Conservation (phyloP, 202 grass and related monocot species). For the Cymbopogon flexuosus region DNA sequence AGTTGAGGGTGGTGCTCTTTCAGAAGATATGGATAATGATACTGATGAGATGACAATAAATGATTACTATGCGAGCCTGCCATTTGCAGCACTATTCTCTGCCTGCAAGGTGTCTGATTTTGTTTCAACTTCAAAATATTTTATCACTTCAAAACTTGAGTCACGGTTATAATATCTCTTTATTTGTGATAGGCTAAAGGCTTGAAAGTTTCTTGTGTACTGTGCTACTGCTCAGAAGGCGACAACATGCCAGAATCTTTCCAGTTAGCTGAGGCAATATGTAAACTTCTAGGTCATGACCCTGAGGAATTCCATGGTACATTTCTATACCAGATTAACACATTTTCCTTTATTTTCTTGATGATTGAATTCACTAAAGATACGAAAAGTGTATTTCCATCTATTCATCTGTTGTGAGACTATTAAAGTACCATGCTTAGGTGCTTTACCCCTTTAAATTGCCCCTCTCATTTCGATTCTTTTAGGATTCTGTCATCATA, state of each 20-base stretch:
- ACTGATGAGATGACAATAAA: slow-evolving; percentile 49
- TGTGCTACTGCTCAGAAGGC: slow-evolving; percentile 97
- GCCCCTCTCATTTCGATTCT: background rate
- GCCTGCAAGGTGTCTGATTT: slow-evolving; percentile 63
- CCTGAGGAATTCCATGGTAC: slow-evolving; percentile 65
- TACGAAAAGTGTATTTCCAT: background rate
- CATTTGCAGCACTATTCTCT: slow-evolving; percentile 62
- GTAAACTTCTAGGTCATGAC: slow-evolving; percentile 55
- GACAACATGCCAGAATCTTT: slow-evolving; percentile 94
- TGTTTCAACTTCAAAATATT: slow-evolving; percentile 16
- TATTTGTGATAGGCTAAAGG: slow-evolving; percentile 55
- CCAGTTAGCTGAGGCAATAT: slow-evolving; percentile 62
- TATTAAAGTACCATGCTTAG: background rate
- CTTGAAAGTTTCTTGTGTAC: slow-evolving; percentile 76
- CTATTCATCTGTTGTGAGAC: background rate
- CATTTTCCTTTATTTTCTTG: background rate
- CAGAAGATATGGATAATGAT: slow-evolving; percentile 45
- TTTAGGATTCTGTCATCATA: slow-evolving; percentile 5
- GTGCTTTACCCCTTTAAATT: slow-evolving; percentile 3
- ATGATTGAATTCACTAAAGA: too few species aligned
- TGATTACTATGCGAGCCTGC: slow-evolving; percentile 66
- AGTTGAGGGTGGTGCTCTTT: slow-evolving; percentile 42
- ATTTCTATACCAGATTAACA: background rate
- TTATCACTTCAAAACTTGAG: slow-evolving; percentile 12
- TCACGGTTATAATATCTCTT: slow-evolving; percentile 15